These are phyloP conservation scores for Sporothrix schenckii DNA, from an alignment of 2,329 filamentous ascomycete species.

Conservation along the genomic window DNA sequence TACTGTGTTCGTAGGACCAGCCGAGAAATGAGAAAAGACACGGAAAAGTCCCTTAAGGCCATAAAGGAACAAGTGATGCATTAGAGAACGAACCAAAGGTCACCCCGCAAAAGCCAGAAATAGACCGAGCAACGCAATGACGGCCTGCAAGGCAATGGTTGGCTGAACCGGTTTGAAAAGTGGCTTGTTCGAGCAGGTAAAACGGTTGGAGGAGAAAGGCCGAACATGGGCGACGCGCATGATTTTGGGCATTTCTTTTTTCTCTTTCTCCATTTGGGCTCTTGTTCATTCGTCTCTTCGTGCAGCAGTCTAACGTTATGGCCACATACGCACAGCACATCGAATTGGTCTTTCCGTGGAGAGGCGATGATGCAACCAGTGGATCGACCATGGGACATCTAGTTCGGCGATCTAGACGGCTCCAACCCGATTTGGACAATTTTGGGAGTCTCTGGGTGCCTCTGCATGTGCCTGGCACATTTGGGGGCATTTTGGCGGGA, in stretches of 20 bases:
- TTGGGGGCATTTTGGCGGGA: slow-evolving; percentile 15
- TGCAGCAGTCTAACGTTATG: background rate
- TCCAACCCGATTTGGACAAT: slow-evolving; percentile 11
- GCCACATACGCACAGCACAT: background rate
- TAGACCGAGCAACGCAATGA: slow-evolving; percentile 1
- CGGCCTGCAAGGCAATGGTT: slow-evolving; percentile 3
- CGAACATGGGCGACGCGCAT: background rate
- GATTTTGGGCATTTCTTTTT: background rate
- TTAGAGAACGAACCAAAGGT: background rate
- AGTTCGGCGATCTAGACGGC: slow-evolving; percentile 10
- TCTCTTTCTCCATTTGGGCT: background rate
- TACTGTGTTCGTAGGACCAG: background rate
- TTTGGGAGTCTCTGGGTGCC: background rate
- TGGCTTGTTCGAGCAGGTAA: slow-evolving; percentile 19
- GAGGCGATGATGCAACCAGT: slow-evolving; percentile 24
- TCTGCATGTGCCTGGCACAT: background rate
- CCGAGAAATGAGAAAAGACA: background rate
- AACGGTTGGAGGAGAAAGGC: slow-evolving; percentile 27
- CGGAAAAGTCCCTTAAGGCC: background rate
- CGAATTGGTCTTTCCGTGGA: background rate
- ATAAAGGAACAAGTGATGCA: background rate
- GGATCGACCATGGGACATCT: slow-evolving; percentile 21
- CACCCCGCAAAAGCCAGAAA: background rate
- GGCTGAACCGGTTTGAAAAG: background rate
- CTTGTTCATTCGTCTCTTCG: background rate